phyloP scores from a whole-genome alignment of 2,329 filamentous ascomycete species.

The Colletotrichum sp. region DNA sequence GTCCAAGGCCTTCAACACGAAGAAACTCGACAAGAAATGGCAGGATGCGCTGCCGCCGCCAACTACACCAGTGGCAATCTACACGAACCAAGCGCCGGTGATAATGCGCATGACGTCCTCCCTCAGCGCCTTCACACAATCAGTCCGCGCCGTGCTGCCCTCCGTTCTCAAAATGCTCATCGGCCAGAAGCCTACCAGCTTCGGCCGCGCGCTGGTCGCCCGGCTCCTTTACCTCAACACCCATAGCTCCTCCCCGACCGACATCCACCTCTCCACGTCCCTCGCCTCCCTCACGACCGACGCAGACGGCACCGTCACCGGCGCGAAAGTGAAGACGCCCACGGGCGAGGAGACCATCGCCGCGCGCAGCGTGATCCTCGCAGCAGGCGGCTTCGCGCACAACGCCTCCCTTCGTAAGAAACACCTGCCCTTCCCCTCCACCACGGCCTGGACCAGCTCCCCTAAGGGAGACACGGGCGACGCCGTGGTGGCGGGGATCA shows the following conservation, averaged over 20 bases:
- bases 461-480: conserved; percentile 30
- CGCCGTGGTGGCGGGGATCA: conserved; percentile 22
- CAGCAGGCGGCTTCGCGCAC: conserved; percentile 38
- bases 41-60: conserved; percentile 17
- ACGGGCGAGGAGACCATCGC: conserved; percentile 29
- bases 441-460: conserved; percentile 29
- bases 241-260: conserved; percentile 6
- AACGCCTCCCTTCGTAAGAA: conserved; percentile 32
- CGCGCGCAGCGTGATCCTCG: conserved; percentile 33
- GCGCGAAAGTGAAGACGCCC: neutral
- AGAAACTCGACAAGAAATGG: conserved; percentile 29
- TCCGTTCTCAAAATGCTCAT: conserved; percentile 2
- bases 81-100: conserved; percentile 8
- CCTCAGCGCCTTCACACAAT: neutral
- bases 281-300: conserved; percentile 15
- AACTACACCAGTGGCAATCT: conserved; percentile 16
- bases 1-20: conserved; percentile 28
- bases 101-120: neutral
- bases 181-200: conserved; percentile 21
- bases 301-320: conserved; percentile 27
- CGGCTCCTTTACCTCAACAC: conserved; percentile 26
- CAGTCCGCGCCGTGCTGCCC: neutral
- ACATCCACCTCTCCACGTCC: neutral
- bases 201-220: conserved; percentile 28
- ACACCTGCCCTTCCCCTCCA: conserved; percentile 24